Evolutionary conservation across 2,329 filamentous ascomycete genomes (phyloP).

Genomic region (Monilinia vaccinii-corymbosi): DNA sequence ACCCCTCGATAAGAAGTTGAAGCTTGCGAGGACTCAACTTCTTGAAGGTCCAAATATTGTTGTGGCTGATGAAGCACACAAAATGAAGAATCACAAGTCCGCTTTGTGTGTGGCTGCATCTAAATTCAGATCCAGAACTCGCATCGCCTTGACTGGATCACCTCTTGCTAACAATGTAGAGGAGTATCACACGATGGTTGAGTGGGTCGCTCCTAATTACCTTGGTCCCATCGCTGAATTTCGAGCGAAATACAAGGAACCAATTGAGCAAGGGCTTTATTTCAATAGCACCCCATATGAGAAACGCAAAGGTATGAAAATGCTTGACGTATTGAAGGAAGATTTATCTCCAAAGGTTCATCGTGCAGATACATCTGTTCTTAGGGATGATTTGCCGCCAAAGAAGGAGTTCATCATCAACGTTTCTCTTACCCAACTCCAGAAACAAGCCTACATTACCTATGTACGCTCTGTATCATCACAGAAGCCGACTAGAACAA

Average conservation of each 20-base stretch:
- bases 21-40: conserved; percentile 35
- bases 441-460: conserved; percentile 51
- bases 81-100: conserved; percentile 56
- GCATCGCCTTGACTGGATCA: conserved; percentile 80
- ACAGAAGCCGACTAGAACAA: conserved; percentile 18
- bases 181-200: conserved; percentile 81
- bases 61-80: conserved; percentile 78
- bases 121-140: conserved; percentile 55
- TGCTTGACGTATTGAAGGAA: conserved; percentile 60
- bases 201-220: conserved; percentile 77
- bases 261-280: conserved; percentile 65
- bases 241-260: conserved; percentile 55
- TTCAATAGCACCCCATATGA: conserved; percentile 49
- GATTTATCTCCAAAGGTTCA: conserved; percentile 72
- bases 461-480: conserved; percentile 37
- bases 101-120: conserved; percentile 44
- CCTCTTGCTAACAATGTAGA: conserved; percentile 75
- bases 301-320: conserved; percentile 52
- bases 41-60: conserved; percentile 59
- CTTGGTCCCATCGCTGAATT: conserved; percentile 64
- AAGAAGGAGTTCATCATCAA: conserved; percentile 80
- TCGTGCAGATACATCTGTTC: conserved; percentile 58
- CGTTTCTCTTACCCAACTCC: conserved; percentile 58
- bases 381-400: conserved; percentile 57
- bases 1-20: neutral